Evolutionary conservation across 1,284 basidiomycete genomes (phyloP).

Genomic region (Microstroma glucosiphilum): DNA sequence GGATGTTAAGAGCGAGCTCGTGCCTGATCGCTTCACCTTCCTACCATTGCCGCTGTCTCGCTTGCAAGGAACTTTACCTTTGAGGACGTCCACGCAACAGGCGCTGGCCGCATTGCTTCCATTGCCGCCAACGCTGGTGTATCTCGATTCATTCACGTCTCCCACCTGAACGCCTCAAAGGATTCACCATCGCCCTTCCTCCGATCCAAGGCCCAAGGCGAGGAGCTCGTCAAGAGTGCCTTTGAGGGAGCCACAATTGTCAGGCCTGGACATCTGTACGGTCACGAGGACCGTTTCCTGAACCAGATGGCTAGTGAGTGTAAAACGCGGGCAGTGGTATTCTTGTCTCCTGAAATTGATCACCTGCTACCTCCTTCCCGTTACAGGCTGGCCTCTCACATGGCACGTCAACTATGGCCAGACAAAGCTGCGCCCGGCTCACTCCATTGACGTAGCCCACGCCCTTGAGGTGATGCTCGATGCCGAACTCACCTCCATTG

Average conservation of each 20-base stretch:
- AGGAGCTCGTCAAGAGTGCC: slow-evolving; percentile 74
- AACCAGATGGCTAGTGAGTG: slow-evolving; percentile 80
- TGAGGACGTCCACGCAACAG: slow-evolving; percentile 69
- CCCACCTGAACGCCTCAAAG: slow-evolving; percentile 82
- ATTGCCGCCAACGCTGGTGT: slow-evolving; percentile 73
- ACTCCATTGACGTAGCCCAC: slow-evolving; percentile 89
- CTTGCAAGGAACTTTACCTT: slow-evolving; percentile 72
- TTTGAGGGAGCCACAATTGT: slow-evolving; percentile 87
- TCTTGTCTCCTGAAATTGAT: background rate
- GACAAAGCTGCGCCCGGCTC: slow-evolving; percentile 81
- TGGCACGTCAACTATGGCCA: slow-evolving; percentile 85
- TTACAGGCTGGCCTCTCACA: slow-evolving; percentile 77
- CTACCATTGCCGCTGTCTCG: slow-evolving; percentile 25
- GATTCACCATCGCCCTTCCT: slow-evolving; percentile 78
- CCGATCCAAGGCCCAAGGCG: slow-evolving; percentile 81
- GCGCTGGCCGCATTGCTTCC: slow-evolving; percentile 64
- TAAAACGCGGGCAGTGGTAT: background rate
- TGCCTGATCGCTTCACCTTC: background rate
- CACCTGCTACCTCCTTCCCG: background rate
- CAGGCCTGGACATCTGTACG: slow-evolving; percentile 77
- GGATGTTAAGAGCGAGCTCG: background rate
- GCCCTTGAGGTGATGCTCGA: slow-evolving; percentile 74
- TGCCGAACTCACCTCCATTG: slow-evolving; percentile 59
- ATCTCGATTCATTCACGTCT: slow-evolving; percentile 83
- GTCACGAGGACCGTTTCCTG: slow-evolving; percentile 87